These are phyloP conservation scores for Pezicula rhizophila DNA, from an alignment of 2,329 filamentous ascomycete genomes.

Conservation along the genomic window DNA sequence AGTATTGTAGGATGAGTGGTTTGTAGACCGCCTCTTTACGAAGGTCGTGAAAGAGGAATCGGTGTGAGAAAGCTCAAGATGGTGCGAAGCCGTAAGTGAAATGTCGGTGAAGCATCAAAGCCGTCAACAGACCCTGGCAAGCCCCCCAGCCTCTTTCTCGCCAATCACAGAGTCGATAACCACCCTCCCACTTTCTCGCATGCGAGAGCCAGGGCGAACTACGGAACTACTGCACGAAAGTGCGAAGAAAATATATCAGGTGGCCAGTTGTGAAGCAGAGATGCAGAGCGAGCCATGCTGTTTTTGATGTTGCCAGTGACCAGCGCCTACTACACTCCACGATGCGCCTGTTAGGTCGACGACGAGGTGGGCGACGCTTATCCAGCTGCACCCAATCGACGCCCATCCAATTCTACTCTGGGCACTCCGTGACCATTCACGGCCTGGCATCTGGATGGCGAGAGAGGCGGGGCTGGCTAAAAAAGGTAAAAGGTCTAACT, in stretches of 20 bases:
- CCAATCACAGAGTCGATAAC: slow-evolving; percentile 1
- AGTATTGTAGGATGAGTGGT: slow-evolving; percentile 37
- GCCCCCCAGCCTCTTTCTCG: background rate
- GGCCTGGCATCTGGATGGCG: background rate
- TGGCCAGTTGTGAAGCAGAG: background rate
- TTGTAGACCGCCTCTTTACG: slow-evolving; percentile 29
- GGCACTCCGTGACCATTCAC: background rate
- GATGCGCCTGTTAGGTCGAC: background rate
- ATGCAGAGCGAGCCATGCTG: background rate
- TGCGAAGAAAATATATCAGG: background rate
- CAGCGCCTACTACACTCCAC: background rate
- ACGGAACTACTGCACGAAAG: background rate
- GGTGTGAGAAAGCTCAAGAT: slow-evolving; percentile 21
- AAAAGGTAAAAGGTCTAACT: too few relatives aligned
- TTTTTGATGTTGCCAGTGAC: background rate
- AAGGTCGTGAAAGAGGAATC: slow-evolving; percentile 22
- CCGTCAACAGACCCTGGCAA: too few relatives aligned
- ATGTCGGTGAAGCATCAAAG: background rate
- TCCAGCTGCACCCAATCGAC: background rate
- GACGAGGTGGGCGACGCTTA: background rate
- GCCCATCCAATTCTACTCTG: background rate
- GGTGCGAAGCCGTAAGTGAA: background rate
- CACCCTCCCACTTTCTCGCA: background rate
- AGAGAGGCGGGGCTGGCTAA: too few relatives aligned
- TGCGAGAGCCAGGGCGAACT: background rate